Percentiles rank a stretch among this genome's conserved stretches.
Conservation (phyloP, 2,329 filamentous ascomycete genomes). For the Alternaria triticimaculans region DNA sequence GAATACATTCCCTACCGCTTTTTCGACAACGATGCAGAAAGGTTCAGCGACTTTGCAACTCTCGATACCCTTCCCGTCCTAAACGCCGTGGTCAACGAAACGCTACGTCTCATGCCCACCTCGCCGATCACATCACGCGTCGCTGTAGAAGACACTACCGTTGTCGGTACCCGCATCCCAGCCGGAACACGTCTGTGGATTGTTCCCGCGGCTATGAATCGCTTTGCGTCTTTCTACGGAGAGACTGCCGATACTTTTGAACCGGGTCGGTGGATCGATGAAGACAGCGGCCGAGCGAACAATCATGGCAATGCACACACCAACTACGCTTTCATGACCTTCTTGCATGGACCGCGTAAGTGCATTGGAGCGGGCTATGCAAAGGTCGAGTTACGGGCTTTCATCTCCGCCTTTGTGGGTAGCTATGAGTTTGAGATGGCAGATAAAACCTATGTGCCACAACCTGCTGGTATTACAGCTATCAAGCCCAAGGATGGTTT, state of each 20-base stretch:
- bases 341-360: not conserved
- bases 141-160: not conserved
- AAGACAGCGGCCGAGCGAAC: not conserved
- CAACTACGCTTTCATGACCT: constrained; percentile 1
- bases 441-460: not conserved
- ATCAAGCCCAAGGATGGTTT: not conserved
- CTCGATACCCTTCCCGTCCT: not conserved
- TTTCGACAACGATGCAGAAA: not conserved
- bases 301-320: not conserved
- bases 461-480: not conserved
- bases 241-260: not conserved
- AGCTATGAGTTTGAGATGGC: not conserved
- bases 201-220: not conserved
- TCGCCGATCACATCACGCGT: not conserved
- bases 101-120: not conserved
- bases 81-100: not conserved
- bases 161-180: not conserved
- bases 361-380: not conserved
- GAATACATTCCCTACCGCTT: not conserved
- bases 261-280: not conserved
- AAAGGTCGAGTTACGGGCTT: not conserved
- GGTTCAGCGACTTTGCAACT: not conserved
- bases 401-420: not conserved
- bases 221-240: not conserved
- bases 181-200: not conserved